phyloP scores from a whole-genome alignment of 495 filamentous ascomycete genomes.

The Aspergillus kassunensis region DNA sequence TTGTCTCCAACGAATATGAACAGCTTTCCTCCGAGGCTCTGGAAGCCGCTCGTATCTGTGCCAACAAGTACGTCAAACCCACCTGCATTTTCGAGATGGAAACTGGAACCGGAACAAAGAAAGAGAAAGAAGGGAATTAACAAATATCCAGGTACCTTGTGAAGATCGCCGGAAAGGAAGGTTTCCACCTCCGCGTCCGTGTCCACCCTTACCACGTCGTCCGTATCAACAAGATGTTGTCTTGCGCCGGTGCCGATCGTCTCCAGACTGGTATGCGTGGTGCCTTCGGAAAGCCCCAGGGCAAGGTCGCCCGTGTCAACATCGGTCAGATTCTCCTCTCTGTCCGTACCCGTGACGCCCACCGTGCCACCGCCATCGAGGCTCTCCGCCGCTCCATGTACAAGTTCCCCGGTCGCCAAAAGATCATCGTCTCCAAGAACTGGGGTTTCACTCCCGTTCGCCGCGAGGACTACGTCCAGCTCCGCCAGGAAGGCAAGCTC shows the following conservation, averaged over 20 bases:
- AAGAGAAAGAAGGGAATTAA: constrained; percentile 13
- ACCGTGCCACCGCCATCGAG: constrained; percentile 92
- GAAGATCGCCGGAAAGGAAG: constrained; percentile 96
- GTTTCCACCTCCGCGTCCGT: constrained; percentile 97
- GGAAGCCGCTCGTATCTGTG: constrained; percentile 98
- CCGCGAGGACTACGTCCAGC: constrained; percentile 92
- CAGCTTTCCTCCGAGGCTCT: constrained; percentile 98
- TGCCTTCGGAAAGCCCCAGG: constrained; percentile 99
- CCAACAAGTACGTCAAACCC: constrained; percentile 76
- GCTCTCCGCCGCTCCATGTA: constrained; percentile 98
- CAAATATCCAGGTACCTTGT: constrained; percentile 68
- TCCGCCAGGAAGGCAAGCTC: constrained; percentile 84
- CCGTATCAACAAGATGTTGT: constrained; percentile 99
- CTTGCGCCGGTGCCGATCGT: constrained; percentile 99
- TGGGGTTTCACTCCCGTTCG: constrained; percentile 99
- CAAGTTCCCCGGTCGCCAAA: constrained; percentile 99
- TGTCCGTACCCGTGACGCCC: constrained; percentile 89
- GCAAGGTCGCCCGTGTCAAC: constrained; percentile 96
- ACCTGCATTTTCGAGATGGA: not conserved
- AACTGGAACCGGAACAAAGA: not conserved
- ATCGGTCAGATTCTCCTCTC: constrained; percentile 97
- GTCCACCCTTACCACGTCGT: constrained; percentile 99
- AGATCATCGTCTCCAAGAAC: constrained; percentile 99
- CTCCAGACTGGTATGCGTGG: constrained; percentile 99
- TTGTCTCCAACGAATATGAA: constrained; percentile 99